Conservation (phyloP, 345 rosid genomes). For the Salix caprea region DNA sequence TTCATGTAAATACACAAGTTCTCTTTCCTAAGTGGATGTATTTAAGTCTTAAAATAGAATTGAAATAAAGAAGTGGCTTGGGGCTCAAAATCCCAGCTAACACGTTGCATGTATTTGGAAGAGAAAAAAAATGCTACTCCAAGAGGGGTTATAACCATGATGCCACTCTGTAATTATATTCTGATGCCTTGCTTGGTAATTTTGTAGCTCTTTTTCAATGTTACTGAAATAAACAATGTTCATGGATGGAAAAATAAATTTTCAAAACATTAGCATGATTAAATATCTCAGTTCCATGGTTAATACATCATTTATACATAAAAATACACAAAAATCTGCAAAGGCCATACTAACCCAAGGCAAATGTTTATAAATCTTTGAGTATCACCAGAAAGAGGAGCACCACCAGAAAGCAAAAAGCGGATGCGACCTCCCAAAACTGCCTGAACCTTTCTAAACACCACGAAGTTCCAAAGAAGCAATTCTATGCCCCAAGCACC, state of each 20-base stretch:
- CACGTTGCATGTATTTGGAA: background rate
- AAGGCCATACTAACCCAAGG: conserved; percentile 63
- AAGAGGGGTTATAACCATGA: background rate
- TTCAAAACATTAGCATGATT: background rate
- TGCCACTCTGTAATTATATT: background rate
- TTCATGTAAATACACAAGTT: background rate
- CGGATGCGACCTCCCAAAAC: conserved; percentile 87
- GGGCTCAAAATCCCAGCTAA: background rate
- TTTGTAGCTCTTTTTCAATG: background rate
- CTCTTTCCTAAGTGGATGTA: background rate
- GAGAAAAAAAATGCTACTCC: background rate
- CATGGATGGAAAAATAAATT: background rate
- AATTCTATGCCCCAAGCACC: conserved; percentile 94
- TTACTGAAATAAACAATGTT: background rate
- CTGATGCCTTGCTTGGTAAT: background rate
- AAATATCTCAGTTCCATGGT: background rate
- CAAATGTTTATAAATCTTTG: conserved; percentile 99
- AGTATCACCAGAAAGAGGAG: conserved; percentile 93
- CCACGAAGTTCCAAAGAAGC: conserved; percentile 79
- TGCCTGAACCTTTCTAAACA: conserved; percentile 78
- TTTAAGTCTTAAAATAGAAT: background rate
- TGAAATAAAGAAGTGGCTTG: background rate
- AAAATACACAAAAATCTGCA: conserved; percentile 16
- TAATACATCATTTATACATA: conserved; percentile 1
- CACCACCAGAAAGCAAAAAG: conserved; percentile 96